Base-by-base conservation (phyloP, 176 grass and related monocot species). In the Poa annua region DNA sequence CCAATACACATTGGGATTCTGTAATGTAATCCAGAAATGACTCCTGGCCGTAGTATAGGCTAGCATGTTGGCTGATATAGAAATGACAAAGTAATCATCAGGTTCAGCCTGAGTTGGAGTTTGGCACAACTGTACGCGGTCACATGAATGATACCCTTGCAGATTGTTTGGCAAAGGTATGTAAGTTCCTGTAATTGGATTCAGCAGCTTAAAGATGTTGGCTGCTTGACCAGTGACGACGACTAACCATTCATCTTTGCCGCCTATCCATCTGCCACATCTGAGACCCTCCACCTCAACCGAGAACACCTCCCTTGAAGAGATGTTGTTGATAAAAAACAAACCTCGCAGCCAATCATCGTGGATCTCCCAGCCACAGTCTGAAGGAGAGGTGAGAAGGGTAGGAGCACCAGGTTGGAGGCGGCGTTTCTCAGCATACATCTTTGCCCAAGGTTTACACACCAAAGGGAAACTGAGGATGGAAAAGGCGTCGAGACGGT, bases 161-260 rank as follows among this genome's bases (percentile, higher is more conserved):
- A 14, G 11, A 26, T 61, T 26, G 11, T 60, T 1, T 13, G 64
- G 9, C 19, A 77, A 57, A 22, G 7, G 19, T 12, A 13, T 41
- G 52, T 0, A 59, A 59, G 20, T 11, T 77, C 74, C 11, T 41
- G 74, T 77, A 1, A 25, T 2, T 24, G 52, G 53, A 24, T 77
- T 77, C 2, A 57, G 21, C 41, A 77, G 34, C 0, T 77, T 4
- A 20, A 56, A 56, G n/a, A 3, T 26, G 57, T 55, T 15, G 6
- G 0, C 0, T 12, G 7, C 3, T 38, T 19, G 65, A n/a, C 8
- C 38, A 14, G 2, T 21, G 16, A 3, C 41, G 6, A 77, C 74
- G n/a, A n/a, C n/a, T 24, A 77, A 8, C 74, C 74, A 77, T 42
- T 42, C 12, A 41, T 42, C 74, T 77, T 77, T 77, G 29, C 52